Evolutionary conservation across 148 eudicot genomes (phyloP), one percentile per base, ranked within the genome.

Genomic region (Silene uniflora): DNA sequence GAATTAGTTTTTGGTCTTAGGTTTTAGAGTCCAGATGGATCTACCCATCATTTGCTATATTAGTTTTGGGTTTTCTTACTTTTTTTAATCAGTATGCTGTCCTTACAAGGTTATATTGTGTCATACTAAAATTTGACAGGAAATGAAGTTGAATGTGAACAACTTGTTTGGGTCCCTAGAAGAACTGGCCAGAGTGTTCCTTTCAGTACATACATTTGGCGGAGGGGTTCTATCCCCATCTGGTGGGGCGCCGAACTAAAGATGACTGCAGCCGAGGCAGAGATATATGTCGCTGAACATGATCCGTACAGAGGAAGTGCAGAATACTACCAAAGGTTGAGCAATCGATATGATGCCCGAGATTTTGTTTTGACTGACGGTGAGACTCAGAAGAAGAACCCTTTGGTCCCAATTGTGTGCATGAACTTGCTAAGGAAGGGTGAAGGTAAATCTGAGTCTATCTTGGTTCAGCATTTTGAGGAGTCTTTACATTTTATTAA

Each of bases 201-300:
- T 79, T 94, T 94, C 78, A 91, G 83, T 78, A 90, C 91, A n/a
- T 91, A 94, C 72, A 88, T 90, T n/a, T 94, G 96, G 97, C 87
- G 98, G 62, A 86, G 98, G 73, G 98, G 98, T 60, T 89, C 96
- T 67, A 94, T 94, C 68, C 98, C 98, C 67, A 91, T 94, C 35
- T 94, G 98, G 98, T 94, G 98, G 98, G 97, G 98, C 77, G 98
- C 98, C 76, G 98, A 94, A 79, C 75, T 94, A 70, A 94, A 94
- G 80, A 86, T 94, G 27, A 91, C 96, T 75, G 86, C 97, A 27
- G 93, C 97, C 46, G 98, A 94, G 88, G 98, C 98, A 67, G 98
- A 94, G 87, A 94, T 94, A 64, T 90, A 90, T 83, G 96, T 94
- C 76, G 89, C 98, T 35, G 89, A 87, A 75, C 88, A 88, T 66